Evolutionary conservation across 2,329 filamentous ascomycete genomes (phyloP).

Genomic region (Pseudogymnoascus verrucosus): DNA sequence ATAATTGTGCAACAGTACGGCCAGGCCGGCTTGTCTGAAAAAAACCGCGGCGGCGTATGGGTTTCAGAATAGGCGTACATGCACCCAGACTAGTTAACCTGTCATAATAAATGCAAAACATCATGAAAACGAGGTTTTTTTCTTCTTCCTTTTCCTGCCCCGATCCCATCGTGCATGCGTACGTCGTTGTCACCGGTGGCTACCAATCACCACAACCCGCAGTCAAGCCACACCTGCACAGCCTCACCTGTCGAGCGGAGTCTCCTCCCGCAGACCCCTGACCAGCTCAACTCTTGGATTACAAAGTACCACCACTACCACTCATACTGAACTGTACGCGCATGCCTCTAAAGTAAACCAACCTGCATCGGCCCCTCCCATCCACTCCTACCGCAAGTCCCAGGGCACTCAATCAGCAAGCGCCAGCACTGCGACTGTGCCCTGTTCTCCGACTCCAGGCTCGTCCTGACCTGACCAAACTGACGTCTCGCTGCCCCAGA

Average conservation of each 20-base stretch:
- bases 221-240: neutral
- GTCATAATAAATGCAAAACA: conserved; percentile 4
- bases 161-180: neutral
- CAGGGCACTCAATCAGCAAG: conserved; percentile 6
- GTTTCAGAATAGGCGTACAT: conserved; percentile 1
- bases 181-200: neutral
- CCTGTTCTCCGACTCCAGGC: conserved; percentile 2
- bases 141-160: neutral
- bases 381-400: neutral
- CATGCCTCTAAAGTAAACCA: neutral
- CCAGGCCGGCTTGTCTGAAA: neutral
- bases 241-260: conserved; percentile 3
- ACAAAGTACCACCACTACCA: neutral
- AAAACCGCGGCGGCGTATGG: neutral
- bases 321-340: neutral
- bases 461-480: neutral
- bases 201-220: neutral
- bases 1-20: neutral
- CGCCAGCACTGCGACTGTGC: neutral
- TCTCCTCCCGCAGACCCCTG: neutral
- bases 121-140: neutral
- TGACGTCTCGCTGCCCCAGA: neutral
- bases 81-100: neutral
- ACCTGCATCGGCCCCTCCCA: neutral
- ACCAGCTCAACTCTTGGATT: neutral